Evolutionary conservation across 1,284 basidiomycete genomes (phyloP).

Genomic region (Pseudozyma thailandica): DNA sequence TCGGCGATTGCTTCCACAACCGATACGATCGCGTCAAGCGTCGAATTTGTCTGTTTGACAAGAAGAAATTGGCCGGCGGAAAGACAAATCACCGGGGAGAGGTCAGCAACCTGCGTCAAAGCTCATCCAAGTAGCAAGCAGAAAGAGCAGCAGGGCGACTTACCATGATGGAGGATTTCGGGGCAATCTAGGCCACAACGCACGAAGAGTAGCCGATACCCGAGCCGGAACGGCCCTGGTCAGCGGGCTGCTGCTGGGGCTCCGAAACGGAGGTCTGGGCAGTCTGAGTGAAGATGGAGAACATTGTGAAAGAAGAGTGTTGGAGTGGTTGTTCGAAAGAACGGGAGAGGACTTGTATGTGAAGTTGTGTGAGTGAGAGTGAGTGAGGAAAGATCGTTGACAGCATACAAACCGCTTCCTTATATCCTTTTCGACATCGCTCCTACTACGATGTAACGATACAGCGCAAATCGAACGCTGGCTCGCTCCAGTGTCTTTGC

Average conservation of each 20-base stretch:
- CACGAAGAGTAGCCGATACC: conserved; percentile 30
- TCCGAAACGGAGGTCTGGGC: conserved; percentile 28
- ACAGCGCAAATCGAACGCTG: too few species aligned
- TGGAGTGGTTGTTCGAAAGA: conserved; percentile 19
- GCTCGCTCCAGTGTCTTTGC: too few species aligned
- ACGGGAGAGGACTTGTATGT: conserved; percentile 6
- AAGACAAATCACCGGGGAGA: not conserved
- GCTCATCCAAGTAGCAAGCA: not conserved
- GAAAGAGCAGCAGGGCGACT: not conserved
- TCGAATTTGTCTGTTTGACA: not conserved
- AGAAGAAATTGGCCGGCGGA: not conserved
- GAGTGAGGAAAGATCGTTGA: conserved; percentile 2
- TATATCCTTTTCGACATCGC: conserved; percentile 3
- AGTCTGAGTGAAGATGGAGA: conserved; percentile 37
- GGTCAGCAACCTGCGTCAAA: too few species aligned
- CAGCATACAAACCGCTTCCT: conserved; percentile 1
- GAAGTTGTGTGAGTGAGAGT: conserved; percentile 16
- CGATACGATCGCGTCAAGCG: conserved; percentile 11
- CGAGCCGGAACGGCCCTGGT: conserved; percentile 7
- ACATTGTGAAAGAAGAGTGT: conserved; percentile 20
- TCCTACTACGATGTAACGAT: too few species aligned
- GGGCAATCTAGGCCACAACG: conserved; percentile 19
- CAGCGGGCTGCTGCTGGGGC: conserved; percentile 13
- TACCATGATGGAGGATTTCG: conserved; percentile 4
- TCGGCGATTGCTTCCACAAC: conserved; percentile 19